Conservation (phyloP, 2,329 filamentous ascomycete genomes). For the Chalaropsis thielavioides region DNA sequence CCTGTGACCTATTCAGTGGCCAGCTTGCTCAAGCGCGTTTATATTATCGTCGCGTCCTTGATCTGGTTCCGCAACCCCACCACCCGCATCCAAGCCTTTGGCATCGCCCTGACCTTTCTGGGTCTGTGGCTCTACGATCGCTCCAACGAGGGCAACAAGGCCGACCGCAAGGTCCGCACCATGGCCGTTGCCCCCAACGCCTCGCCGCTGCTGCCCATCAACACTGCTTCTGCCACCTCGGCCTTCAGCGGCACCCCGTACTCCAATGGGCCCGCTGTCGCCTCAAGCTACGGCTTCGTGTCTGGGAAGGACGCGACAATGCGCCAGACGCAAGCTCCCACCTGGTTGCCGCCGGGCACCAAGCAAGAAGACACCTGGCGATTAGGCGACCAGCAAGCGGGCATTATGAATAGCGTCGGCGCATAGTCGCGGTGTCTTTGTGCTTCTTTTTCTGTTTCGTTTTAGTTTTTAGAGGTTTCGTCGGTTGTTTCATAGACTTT, state of each 20-base stretch:
- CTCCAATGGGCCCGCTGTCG: background rate
- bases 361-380: conserved; percentile 77
- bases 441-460: conserved; percentile 22
- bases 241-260: background rate
- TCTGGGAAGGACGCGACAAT: background rate
- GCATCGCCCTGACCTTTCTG: conserved; percentile 77
- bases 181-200: conserved; percentile 31
- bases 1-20: conserved; percentile 96
- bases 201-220: conserved; percentile 50
- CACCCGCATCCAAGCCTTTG: conserved; percentile 65
- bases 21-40: conserved; percentile 90
- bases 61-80: conserved; percentile 92
- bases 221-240: background rate
- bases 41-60: conserved; percentile 88
- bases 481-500: conserved; percentile 6
- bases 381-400: conserved; percentile 23
- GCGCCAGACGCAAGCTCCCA: conserved; percentile 18
- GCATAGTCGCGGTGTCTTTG: conserved; percentile 23
- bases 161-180: conserved; percentile 64
- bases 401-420: conserved; percentile 20
- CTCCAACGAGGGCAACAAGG: conserved; percentile 74
- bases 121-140: conserved; percentile 93
- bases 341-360: conserved; percentile 67
- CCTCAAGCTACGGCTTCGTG: conserved; percentile 10
- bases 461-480: conserved; percentile 5